Evolutionary conservation across 495 filamentous ascomycete genomes (phyloP).

Genomic region (Aspergillus campestris): DNA sequence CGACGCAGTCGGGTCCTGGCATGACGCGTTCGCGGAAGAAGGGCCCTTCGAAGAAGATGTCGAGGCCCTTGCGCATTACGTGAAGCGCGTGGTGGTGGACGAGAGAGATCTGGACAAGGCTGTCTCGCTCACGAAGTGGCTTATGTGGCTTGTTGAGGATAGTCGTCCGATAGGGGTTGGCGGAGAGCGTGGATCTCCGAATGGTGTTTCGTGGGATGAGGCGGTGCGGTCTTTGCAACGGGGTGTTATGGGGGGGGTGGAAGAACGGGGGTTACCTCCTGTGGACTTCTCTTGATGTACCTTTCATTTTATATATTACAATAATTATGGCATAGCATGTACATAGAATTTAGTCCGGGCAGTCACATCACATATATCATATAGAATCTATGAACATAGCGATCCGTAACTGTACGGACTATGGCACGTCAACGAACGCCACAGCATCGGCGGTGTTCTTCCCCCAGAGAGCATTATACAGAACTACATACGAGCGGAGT

Average conservation of each 20-base stretch:
- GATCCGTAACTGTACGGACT: too few species aligned
- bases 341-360: too few species aligned
- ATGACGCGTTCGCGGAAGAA: slow-evolving; percentile 52
- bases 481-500: too few species aligned
- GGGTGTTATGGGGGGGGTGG: slow-evolving; percentile 52
- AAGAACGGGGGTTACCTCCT: slow-evolving; percentile 52
- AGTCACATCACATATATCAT: too few species aligned
- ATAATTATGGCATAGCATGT: too few species aligned
- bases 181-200: slow-evolving; percentile 1
- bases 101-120: slow-evolving; percentile 74
- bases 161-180: slow-evolving; percentile 7
- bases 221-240: slow-evolving; percentile 48
- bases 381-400: too few species aligned
- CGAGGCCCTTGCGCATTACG: slow-evolving; percentile 57
- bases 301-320: background rate
- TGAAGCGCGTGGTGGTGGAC: slow-evolving; percentile 57
- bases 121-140: slow-evolving; percentile 57
- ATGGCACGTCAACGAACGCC: too few species aligned
- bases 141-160: slow-evolving; percentile 61
- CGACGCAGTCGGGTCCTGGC: slow-evolving; percentile 58
- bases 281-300: slow-evolving; percentile 41
- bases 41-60: slow-evolving; percentile 74
- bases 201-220: slow-evolving; percentile 32
- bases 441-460: too few species aligned
- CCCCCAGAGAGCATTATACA: too few species aligned